Evolutionary conservation across 2,329 filamentous ascomycete species (phyloP).

Genomic region (Stenocarpella maydis): DNA sequence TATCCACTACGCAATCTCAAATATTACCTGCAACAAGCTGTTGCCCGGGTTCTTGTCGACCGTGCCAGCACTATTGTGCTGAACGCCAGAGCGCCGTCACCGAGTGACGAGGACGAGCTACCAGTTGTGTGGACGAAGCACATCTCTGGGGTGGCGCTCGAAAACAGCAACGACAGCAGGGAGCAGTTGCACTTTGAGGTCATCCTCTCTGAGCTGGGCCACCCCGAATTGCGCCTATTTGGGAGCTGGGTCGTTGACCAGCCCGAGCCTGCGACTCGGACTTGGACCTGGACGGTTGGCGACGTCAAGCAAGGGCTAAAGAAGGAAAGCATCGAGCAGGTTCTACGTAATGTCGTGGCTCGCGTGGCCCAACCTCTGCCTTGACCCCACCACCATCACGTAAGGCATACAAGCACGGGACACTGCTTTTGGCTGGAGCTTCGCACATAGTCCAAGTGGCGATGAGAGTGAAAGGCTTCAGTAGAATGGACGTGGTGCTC

Average conservation of each 20-base stretch:
- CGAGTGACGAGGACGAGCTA: constrained; percentile 12
- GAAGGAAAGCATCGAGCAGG: constrained; percentile 32
- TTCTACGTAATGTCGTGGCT: constrained; percentile 29
- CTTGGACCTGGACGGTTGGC: constrained; percentile 35
- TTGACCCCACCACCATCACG: background rate
- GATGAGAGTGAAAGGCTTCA: background rate
- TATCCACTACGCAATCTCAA: constrained; percentile 53
- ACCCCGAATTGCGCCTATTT: constrained; percentile 33
- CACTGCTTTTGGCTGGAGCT: too few species aligned
- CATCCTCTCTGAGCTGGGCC: constrained; percentile 25
- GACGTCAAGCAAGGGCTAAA: constrained; percentile 29
- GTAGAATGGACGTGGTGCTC: background rate
- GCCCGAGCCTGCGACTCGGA: constrained; percentile 17
- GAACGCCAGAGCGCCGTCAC: constrained; percentile 34
- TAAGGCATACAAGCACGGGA: background rate
- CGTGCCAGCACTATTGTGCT: constrained; percentile 43
- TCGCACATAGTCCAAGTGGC: background rate
- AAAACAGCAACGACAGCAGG: constrained; percentile 26
- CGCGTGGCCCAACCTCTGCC: constrained; percentile 24
- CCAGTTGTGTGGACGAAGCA: constrained; percentile 43
- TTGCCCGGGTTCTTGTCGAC: constrained; percentile 50
- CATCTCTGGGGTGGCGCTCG: constrained; percentile 42
- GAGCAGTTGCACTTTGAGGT: constrained; percentile 29
- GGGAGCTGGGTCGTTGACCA: constrained; percentile 33
- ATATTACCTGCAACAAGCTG: constrained; percentile 56